These are phyloP conservation scores for Albatrellus sp. DNA, from an alignment of 1,284 basidiomycete genomes.

Conservation along the genomic window DNA sequence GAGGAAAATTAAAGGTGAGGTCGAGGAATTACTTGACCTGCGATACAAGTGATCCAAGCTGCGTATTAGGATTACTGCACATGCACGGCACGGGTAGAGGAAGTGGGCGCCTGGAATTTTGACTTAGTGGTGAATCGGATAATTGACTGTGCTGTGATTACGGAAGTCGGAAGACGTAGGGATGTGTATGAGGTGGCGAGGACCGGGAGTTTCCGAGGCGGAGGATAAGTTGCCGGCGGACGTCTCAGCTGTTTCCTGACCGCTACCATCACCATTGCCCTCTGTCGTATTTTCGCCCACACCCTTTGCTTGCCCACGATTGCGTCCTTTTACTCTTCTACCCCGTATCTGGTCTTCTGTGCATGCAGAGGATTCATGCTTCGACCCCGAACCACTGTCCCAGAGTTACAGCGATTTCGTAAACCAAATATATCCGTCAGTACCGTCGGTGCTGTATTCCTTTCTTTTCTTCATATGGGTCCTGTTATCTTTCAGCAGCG, in stretches of 20 bases:
- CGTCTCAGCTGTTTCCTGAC: not conserved
- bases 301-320: constrained; percentile 36
- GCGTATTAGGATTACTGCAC: too few relatives aligned
- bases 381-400: constrained; percentile 68
- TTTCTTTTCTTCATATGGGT: not conserved
- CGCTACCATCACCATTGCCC: constrained; percentile 16
- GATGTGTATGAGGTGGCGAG: too few relatives aligned
- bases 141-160: too few relatives aligned
- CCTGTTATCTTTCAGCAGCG: constrained; percentile 28
- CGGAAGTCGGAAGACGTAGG: too few relatives aligned
- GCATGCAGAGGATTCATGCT: constrained; percentile 78
- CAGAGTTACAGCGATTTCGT: constrained; percentile 49
- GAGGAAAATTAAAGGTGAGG: too few relatives aligned
- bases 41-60: too few relatives aligned
- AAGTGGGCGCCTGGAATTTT: too few relatives aligned
- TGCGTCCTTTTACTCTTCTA: constrained; percentile 40
- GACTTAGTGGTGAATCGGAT: too few relatives aligned
- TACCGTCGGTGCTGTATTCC: constrained; percentile 32
- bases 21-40: too few relatives aligned
- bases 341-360: constrained; percentile 46
- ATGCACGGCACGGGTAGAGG: too few relatives aligned
- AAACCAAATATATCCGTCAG: constrained; percentile 35
- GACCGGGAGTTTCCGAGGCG: constrained; percentile 2
- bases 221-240: not conserved
- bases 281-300: not conserved